Evolutionary conservation across 2,329 filamentous ascomycete species (phyloP), one percentile per base, ranked within the genome.

Genomic region (Cercospora citrullina): DNA sequence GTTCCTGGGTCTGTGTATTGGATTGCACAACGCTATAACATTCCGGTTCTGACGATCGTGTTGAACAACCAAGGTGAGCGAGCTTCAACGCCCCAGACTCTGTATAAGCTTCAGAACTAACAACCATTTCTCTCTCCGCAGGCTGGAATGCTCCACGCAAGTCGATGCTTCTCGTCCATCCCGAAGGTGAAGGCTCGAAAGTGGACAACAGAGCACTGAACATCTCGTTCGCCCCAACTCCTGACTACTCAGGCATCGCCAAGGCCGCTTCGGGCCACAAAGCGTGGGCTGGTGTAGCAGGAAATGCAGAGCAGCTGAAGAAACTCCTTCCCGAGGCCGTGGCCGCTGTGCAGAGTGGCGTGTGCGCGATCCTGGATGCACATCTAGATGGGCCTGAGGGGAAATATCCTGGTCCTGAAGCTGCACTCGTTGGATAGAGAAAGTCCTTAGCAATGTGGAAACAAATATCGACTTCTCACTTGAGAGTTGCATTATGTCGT

Each of bases 211-310:
- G 87, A 68, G 87, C 89, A 58, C 77, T 91, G 42, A 90, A 91
- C 71, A 90, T 91, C 71, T 86, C 84, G 0, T 90, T 91, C 73
- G 84, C 83, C 1, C 89, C 89, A 0, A 87, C 86, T 0, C 89
- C 89, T 0, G 89, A 91, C 70, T 91, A 90, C 74, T 81, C 87
- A 0, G 89, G 89, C 0, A 90, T 91, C 69, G 89, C 89, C 0
- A 88, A 86, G 76, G 89, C 89, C 5, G 88, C 89, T 0, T 84
- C 85, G 0, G 88, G 88, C 6, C 87, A 87, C 0, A 81, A 87
- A 62, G 75, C 88, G 2, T 90, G 87, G 86, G 87, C 87, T 4
- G 87, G 82, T 5, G 81, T 84, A 67, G 87, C 88, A 1, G 82
- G 83, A 1, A 88, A 84, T 5, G 84, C 84, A 1, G 82, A 83